Conservation (phyloP, 2,329 filamentous ascomycete species). For the Penicillium sp. region DNA sequence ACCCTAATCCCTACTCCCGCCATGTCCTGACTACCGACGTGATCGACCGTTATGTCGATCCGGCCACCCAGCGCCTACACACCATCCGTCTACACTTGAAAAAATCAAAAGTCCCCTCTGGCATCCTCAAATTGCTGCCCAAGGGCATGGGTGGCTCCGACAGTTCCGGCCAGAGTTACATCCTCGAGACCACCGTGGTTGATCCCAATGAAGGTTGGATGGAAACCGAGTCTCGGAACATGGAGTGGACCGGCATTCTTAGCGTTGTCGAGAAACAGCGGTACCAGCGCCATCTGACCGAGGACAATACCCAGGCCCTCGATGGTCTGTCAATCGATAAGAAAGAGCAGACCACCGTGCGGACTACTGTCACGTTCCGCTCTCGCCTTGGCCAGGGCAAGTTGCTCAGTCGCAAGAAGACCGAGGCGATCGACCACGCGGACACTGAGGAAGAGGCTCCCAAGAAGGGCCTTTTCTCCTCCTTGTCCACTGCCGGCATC, state of each 20-base stretch:
- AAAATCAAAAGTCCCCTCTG: conserved; percentile 65
- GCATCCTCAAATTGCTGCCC: conserved; percentile 66
- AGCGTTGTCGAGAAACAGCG: conserved; percentile 67
- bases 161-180: conserved; percentile 65
- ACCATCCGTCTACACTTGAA: conserved; percentile 68
- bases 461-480: conserved; percentile 64
- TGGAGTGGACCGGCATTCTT: conserved; percentile 70
- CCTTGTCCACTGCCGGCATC: conserved; percentile 64
- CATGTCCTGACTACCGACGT: conserved; percentile 72
- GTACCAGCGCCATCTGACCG: conserved; percentile 56
- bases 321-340: conserved; percentile 46
- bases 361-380: conserved; percentile 66
- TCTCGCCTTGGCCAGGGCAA: conserved; percentile 66
- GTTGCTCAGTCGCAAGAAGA: conserved; percentile 52
- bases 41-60: conserved; percentile 67
- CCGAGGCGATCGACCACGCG: conserved; percentile 44
- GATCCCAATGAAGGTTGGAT: conserved; percentile 69
- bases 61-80: conserved; percentile 64
- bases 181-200: conserved; percentile 67
- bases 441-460: conserved; percentile 58
- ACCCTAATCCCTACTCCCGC: conserved; percentile 69
- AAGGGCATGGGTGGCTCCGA: conserved; percentile 64
- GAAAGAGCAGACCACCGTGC: conserved; percentile 61
- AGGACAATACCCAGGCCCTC: conserved; percentile 30
- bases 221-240: conserved; percentile 68